These are phyloP conservation scores for Funneliformis geosporum DNA, from an alignment of 192 early-diverging fungal species.

Conservation along the genomic window DNA sequence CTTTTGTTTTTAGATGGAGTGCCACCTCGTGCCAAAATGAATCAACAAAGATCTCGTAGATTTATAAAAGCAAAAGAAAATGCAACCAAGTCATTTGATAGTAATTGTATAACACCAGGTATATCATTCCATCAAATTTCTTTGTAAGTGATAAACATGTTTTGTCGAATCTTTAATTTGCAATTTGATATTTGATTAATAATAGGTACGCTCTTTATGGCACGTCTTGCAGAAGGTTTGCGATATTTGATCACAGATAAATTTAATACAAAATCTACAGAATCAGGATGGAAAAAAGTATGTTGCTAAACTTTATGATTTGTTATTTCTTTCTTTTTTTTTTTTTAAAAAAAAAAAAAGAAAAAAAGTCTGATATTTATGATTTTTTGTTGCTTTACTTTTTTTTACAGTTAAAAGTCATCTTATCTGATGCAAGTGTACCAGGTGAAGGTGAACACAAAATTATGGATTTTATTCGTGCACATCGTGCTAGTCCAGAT, in stretches of 20 bases:
- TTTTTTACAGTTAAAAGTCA: slow-evolving; percentile 65
- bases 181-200: not conserved
- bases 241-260: slow-evolving; percentile 87
- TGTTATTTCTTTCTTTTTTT: too few species aligned
- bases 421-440: slow-evolving; percentile 92
- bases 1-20: slow-evolving; percentile 87
- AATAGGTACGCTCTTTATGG: slow-evolving; percentile 90
- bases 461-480: slow-evolving; percentile 97
- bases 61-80: slow-evolving; percentile 92
- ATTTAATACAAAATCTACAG: slow-evolving; percentile 81
- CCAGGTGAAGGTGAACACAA: slow-evolving; percentile 99
- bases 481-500: slow-evolving; percentile 71
- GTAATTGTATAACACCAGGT: slow-evolving; percentile 97
- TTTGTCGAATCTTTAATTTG: not conserved
- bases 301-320: too few species aligned
- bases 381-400: not conserved
- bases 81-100: slow-evolving; percentile 76
- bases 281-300: slow-evolving; percentile 82
- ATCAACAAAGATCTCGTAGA: slow-evolving; percentile 97
- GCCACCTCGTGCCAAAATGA: slow-evolving; percentile 99
- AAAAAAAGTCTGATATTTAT: too few species aligned
- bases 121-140: not conserved
- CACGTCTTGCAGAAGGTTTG: slow-evolving; percentile 79
- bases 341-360: too few species aligned
- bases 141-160: too few species aligned